A percentile compares a stretch with the other conserved stretches of the same genome.
These are phyloP conservation scores for Coccomyxa subellipsoidea DNA, from an alignment of 163 green algal genomes.

Conservation along the genomic window DNA sequence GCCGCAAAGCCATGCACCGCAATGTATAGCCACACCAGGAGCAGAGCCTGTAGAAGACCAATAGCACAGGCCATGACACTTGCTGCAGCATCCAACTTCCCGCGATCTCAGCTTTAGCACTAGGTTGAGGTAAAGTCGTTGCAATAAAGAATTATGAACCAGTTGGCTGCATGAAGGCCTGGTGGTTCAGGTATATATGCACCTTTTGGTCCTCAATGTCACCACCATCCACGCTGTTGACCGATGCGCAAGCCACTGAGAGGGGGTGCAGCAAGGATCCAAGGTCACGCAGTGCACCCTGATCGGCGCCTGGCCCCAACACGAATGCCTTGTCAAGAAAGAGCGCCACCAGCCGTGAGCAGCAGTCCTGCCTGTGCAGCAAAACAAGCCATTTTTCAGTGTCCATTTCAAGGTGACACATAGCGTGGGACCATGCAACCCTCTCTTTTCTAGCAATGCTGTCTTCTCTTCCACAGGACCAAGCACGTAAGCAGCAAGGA, in stretches of 20 bases:
- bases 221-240: neutral
- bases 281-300: conserved; percentile 30
- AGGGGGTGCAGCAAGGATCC: conserved; percentile 43
- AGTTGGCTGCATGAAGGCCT: too few relatives aligned
- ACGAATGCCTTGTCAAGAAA: neutral
- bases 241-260: conserved; percentile 15
- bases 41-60: conserved; percentile 23
- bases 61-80: too few relatives aligned
- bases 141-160: too few relatives aligned
- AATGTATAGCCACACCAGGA: conserved; percentile 64
- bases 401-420: neutral
- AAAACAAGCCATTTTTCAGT: neutral
- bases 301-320: neutral
- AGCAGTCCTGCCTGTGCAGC: neutral
- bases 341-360: conserved; percentile 2
- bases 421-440: too few relatives aligned
- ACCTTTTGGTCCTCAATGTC: too few relatives aligned
- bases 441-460: too few relatives aligned
- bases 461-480: neutral
- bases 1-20: conserved; percentile 56
- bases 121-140: too few relatives aligned
- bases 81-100: too few relatives aligned
- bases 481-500: too few relatives aligned
- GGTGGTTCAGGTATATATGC: too few relatives aligned
- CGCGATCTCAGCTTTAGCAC: too few relatives aligned